phyloP scores from a whole-genome alignment of 208 protist species.

The Leishmania turanica region DNA sequence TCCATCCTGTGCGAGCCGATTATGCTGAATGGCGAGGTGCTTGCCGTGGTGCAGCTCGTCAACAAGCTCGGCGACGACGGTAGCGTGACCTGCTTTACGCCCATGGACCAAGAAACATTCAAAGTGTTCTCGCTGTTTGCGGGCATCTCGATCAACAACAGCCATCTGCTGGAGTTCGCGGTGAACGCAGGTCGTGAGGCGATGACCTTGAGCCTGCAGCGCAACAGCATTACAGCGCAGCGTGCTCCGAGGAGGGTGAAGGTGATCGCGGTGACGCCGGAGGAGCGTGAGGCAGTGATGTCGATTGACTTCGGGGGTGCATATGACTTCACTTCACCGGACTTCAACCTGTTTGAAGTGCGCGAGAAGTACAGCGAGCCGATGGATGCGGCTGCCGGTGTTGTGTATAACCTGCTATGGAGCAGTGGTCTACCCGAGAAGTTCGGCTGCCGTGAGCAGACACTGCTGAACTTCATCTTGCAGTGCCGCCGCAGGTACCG shows the following conservation, averaged over 20 bases:
- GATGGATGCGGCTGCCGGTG: constrained; percentile 55
- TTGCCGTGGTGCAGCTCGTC: constrained; percentile 88
- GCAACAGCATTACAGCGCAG: constrained; percentile 16
- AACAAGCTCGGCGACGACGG: constrained; percentile 76
- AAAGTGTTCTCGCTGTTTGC: constrained; percentile 81
- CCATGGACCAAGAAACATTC: constrained; percentile 66
- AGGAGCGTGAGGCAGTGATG: constrained; percentile 45
- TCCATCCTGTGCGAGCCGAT: constrained; percentile 86
- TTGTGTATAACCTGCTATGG: constrained; percentile 56
- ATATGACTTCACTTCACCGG: constrained; percentile 61
- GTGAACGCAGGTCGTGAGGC: constrained; percentile 71
- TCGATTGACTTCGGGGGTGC: constrained; percentile 31
- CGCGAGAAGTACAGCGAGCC: constrained; percentile 46
- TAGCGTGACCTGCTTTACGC: constrained; percentile 52
- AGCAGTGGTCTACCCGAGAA: constrained; percentile 69
- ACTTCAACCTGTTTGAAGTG: constrained; percentile 76
- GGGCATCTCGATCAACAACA: constrained; percentile 88
- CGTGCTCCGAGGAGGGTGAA: constrained; percentile 12
- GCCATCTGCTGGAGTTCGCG: constrained; percentile 82
- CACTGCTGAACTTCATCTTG: constrained; percentile 81
- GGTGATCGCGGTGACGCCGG: constrained; percentile 39
- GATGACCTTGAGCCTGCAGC: constrained; percentile 66
- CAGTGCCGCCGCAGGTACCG: constrained; percentile 85
- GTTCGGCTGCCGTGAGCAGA: constrained; percentile 70
- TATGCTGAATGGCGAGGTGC: constrained; percentile 74